Conservation (phyloP, 768 basidiomycete genomes). For the Xerocomellus dryophilus region DNA sequence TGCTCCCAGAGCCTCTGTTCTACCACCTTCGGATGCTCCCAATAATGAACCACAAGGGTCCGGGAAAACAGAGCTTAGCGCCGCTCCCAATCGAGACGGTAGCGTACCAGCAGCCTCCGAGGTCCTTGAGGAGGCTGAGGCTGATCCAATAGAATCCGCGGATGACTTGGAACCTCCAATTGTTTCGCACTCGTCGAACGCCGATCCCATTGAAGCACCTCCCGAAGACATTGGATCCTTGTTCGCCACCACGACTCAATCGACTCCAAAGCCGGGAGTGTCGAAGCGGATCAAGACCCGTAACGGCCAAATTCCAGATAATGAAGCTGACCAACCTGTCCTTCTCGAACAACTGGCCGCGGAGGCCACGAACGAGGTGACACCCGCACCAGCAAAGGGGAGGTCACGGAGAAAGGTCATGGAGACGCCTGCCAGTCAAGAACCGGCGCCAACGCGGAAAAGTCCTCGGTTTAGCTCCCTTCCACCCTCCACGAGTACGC, state of each 20-base stretch:
- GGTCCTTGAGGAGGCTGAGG: neutral
- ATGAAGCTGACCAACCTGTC: conserved; percentile 24
- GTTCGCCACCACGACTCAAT: conserved; percentile 3
- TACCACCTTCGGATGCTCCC: neutral
- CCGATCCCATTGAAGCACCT: conserved; percentile 32
- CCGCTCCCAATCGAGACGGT: neutral
- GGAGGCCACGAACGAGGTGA: conserved; percentile 19
- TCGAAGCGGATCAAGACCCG: conserved; percentile 44
- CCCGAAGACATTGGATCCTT: conserved; percentile 5
- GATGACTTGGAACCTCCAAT: conserved; percentile 33
- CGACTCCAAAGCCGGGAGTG: conserved; percentile 34
- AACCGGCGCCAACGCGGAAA: conserved; percentile 20
- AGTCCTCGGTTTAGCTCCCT: conserved; percentile 14
- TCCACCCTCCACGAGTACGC: conserved; percentile 9
- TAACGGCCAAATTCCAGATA: conserved; percentile 30
- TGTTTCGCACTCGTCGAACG: conserved; percentile 5
- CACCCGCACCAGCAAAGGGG: conserved; percentile 21
- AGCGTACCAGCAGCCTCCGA: neutral
- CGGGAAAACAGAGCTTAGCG: conserved; percentile 21
- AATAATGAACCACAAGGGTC: neutral
- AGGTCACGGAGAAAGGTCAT: conserved; percentile 13
- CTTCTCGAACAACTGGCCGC: conserved; percentile 20
- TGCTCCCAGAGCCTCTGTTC: neutral
- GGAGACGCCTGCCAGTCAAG: conserved; percentile 22
- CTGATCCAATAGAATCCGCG: conserved; percentile 46